Evolutionary conservation across 192 early-diverging fungal genomes (phyloP), one percentile per base, ranked within the genome.

Genomic region (Allomyces macrogynus): DNA sequence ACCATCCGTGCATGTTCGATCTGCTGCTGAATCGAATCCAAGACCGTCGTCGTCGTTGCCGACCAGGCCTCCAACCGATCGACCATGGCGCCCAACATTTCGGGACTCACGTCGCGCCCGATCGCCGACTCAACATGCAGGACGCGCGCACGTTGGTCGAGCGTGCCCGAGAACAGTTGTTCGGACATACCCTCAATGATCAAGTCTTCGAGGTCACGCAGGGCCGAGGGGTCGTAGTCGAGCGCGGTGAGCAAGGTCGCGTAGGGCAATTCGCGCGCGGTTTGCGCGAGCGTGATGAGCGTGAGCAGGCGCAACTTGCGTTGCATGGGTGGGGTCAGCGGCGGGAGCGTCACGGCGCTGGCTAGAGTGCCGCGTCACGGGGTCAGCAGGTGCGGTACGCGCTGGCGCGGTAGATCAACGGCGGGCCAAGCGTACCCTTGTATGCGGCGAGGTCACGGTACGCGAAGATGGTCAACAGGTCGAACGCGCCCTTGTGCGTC

Each of bases 141-240:
- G 20, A 24, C 43, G 9, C 26, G 26, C 23, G 49, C n/a, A 18
- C 23, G 43, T 24, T 68, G 67, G 62, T 68, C 67, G 43, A 68
- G 25, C 24, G 64, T 68, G 24, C 24, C 67, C 54, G 9, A 4
- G 60, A 68, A 23, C 9, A 68, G 23, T 24, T 68, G 43, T 27
- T 68, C 63, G 60, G 67, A 68, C 24, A 68, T 68, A 1, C 65
- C 67, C 9, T 68, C 64, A 7, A 68, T 68, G 62, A 68, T 65
- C 24, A 68, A 60, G 60, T 68, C 67, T 25, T 68, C 67, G 24
- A 68, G 63, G 54, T 68, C 67, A 27, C 67, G 62, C 24, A 68
- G 24, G 10, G 43, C 62, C 23, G 67, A 61, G 20, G 40, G n/a
- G 32, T 63, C 62, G 12, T 14, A 14, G 16, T 20, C 16, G 23